A percentile compares a stretch with the other conserved stretches of the same genome.
These are phyloP conservation scores for Cyanidioschyzon merolae DNA, from an alignment of 23 red algal species.

Conservation along the genomic window DNA sequence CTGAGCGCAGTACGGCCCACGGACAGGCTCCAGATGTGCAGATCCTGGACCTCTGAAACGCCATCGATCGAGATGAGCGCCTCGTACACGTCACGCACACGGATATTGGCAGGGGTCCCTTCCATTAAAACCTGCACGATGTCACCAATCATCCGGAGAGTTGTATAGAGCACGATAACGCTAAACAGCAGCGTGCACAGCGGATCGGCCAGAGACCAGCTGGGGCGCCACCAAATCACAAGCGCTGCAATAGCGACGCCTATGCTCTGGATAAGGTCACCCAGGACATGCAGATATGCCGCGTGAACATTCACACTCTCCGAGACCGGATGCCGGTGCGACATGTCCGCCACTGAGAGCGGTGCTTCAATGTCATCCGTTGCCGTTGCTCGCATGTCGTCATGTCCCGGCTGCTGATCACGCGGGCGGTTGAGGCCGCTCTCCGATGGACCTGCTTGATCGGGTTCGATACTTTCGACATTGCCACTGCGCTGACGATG, in stretches of 20 bases:
- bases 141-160: conserved; percentile 47
- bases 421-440: too few relatives aligned
- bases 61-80: conserved; percentile 40
- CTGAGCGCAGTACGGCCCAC: conserved; percentile 48
- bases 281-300: conserved; percentile 88
- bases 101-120: conserved; percentile 49
- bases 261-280: conserved; percentile 80
- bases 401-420: not conserved
- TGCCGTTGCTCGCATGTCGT: not conserved
- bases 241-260: conserved; percentile 74
- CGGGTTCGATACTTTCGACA: not conserved
- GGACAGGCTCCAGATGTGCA: conserved; percentile 86
- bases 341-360: not conserved
- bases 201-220: conserved; percentile 56
- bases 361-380: not conserved
- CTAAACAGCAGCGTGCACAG: conserved; percentile 81
- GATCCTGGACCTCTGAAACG: conserved; percentile 64
- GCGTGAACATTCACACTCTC: conserved; percentile 57
- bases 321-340: not conserved
- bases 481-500: too few relatives aligned
- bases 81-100: conserved; percentile 44
- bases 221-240: conserved; percentile 42
- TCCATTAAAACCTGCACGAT: conserved; percentile 88
- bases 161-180: conserved; percentile 68
- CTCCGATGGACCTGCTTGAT: too few relatives aligned